phyloP scores from a whole-genome alignment of 306 rosid species.

The Cicer pinnatifidum region DNA sequence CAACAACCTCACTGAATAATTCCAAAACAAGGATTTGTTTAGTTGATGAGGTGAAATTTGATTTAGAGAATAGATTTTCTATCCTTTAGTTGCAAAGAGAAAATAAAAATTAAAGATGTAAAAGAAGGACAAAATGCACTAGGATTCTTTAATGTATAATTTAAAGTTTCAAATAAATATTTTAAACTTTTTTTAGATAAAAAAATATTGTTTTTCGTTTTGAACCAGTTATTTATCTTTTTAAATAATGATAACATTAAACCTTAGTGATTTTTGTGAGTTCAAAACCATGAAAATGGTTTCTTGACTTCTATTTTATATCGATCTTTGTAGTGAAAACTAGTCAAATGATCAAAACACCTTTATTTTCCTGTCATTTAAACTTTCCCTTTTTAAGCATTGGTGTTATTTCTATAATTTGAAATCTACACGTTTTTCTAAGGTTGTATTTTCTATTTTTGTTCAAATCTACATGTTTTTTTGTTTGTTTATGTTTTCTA shows the following conservation, averaged over 20 bases:
- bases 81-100: background rate
- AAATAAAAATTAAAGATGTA: background rate
- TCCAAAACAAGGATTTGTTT: background rate
- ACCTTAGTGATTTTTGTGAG: too few relatives aligned
- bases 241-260: too few relatives aligned
- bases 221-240: too few relatives aligned
- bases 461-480: background rate
- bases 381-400: background rate
- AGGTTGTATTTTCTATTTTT: too few relatives aligned
- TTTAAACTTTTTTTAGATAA: too few relatives aligned
- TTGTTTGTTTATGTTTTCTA: background rate
- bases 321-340: background rate
- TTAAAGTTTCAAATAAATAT: too few relatives aligned
- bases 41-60: background rate
- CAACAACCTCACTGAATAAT: slow-evolving; percentile 10
- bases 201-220: too few relatives aligned
- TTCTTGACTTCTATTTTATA: background rate
- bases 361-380: background rate
- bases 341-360: background rate
- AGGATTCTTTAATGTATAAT: too few relatives aligned
- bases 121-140: background rate
- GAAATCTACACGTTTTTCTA: background rate
- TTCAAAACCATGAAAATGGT: too few relatives aligned
- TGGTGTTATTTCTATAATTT: background rate
- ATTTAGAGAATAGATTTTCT: background rate